Evolutionary conservation across 768 basidiomycete genomes (phyloP).

Genomic region (Sarcodon sp.): DNA sequence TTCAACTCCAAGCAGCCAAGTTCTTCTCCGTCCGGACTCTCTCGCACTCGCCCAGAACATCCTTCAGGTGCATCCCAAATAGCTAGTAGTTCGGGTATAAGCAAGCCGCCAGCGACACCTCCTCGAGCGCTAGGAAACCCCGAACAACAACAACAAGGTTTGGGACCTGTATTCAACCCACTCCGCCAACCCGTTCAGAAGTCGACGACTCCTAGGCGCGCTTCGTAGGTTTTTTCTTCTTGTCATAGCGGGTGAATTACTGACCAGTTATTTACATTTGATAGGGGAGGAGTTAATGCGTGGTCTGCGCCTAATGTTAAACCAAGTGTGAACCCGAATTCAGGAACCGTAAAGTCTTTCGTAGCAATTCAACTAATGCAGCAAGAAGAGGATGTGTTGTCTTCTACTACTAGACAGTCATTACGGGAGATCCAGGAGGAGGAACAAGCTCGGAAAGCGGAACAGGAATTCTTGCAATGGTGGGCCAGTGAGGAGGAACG

Average conservation of each 20-base stretch:
- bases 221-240: conserved; percentile 29
- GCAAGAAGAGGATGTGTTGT: conserved; percentile 32
- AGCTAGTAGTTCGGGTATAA: conserved; percentile 5
- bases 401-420: conserved; percentile 42
- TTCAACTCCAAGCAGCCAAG: no score
- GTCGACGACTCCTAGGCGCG: conserved; percentile 21
- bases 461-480: conserved; percentile 80
- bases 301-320: conserved; percentile 52
- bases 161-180: conserved; percentile 50
- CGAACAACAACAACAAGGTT: conserved; percentile 13
- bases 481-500: conserved; percentile 79
- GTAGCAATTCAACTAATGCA: conserved; percentile 79
- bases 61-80: no score
- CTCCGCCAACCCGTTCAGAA: conserved; percentile 9
- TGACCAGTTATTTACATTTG: neutral
- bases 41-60: no score
- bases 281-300: conserved; percentile 34
- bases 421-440: conserved; percentile 81
- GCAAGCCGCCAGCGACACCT: conserved; percentile 12
- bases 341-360: conserved; percentile 42
- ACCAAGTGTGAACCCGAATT: conserved; percentile 22
- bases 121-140: conserved; percentile 2
- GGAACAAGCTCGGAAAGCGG: conserved; percentile 50
- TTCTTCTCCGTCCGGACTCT: no score
- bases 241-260: neutral